Evolutionary conservation across 441 rosid species (phyloP), one percentile per base, ranked within the genome.

Genomic region (Populus hybrid): DNA sequence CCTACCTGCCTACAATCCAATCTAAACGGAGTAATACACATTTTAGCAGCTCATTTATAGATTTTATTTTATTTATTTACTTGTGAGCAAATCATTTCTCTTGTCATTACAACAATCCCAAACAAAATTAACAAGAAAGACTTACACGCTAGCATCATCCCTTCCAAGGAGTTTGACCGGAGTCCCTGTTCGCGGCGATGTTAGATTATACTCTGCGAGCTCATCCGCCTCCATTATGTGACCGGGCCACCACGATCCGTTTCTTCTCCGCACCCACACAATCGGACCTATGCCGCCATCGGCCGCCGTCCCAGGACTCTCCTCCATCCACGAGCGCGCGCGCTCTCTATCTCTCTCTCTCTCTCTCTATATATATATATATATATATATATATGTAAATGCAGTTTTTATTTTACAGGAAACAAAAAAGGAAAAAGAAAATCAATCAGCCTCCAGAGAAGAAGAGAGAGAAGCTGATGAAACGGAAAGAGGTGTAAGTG

Each of bases 171-270:
- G 98, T 83, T 96, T 96, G 81, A 96, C 99, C 1, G 98, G 99
- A 80, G 99, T 94, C 20, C 98, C 98, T 30, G 98, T 87, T 63
- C 97, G 86, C 10, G 98, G 96, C 61, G 98, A 94, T 6, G 92
- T 87, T 72, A 96, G 90, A 68, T 88, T 90, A 70, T 91, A 84
- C 34, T 91, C 84, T 18, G 91, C 83, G 74, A 94, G 90, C 87
- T 96, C 98, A 38, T 94, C 97, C 1, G 92, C 87, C 9, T 92
- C 94, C 26, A 92, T 83, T 78, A 96, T 94, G 87, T 85, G 93
- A 68, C 98, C 98, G 0, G 99, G 98, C 99, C 99, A 96, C 99
- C 99, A 96, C 3, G 99, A 96, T 10, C 98, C 99, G 69, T 96
- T 96, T 84, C 98, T 93, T 81, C 98, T 83, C 72, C 99, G 88